Evolutionary conservation across 345 rosid genomes (phyloP).

Genomic region (Erucastrum elatum): DNA sequence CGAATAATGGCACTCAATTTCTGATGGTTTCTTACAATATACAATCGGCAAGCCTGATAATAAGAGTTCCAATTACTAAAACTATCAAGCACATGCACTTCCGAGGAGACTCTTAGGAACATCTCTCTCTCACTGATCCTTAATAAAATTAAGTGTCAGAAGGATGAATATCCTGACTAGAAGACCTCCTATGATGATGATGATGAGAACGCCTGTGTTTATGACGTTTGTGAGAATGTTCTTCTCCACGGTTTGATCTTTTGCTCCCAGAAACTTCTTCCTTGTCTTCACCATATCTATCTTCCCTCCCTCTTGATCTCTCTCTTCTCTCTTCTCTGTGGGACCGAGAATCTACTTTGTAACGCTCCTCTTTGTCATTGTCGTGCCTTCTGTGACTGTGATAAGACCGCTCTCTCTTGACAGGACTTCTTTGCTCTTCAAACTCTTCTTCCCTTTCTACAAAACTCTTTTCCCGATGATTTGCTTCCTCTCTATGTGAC

Average conservation of each 20-base stretch:
- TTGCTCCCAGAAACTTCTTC: conserved; percentile 23
- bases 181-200: no score
- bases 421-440: conserved; percentile 17
- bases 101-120: no score
- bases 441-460: conserved; percentile 43
- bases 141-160: no score
- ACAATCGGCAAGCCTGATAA: no score
- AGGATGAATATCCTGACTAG: no score
- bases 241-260: conserved; percentile 39
- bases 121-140: no score
- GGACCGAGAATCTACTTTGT: conserved; percentile 21
- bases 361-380: conserved; percentile 39
- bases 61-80: no score
- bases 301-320: conserved; percentile 36
- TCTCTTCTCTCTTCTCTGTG: conserved; percentile 46
- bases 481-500: conserved; percentile 44
- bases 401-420: background rate
- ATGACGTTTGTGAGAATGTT: conserved; percentile 27
- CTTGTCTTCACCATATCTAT: conserved; percentile 34
- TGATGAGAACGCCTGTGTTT: background rate
- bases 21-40: no score
- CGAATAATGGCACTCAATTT: no score
- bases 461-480: conserved; percentile 36
- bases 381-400: conserved; percentile 35
- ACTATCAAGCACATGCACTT: no score